Percentiles rank a stretch among this genome's conserved stretches.
Conservation (phyloP, 208 protist species). For the Histomonas meleagridis region DNA sequence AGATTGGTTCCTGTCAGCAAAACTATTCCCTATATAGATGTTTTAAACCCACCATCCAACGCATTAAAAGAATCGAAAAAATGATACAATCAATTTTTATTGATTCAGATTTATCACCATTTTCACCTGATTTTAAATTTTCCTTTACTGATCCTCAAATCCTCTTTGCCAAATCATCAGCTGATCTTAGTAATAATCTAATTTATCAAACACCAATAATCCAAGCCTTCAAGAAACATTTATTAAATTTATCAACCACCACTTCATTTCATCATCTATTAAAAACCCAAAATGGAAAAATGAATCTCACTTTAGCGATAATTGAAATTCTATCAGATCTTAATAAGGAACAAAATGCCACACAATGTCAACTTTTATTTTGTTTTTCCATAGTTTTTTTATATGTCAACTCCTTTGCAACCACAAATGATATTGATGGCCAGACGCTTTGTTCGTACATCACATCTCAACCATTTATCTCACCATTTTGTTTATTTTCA, state of each 20-base stretch:
- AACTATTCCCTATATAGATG: too few species aligned
- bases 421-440: neutral
- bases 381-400: constrained; percentile 19
- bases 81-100: neutral
- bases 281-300: neutral
- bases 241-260: neutral
- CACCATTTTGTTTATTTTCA: neutral
- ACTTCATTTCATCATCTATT: neutral
- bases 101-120: neutral
- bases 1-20: too few species aligned
- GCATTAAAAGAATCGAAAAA: too few species aligned
- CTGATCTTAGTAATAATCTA: neutral
- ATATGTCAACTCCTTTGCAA: neutral
- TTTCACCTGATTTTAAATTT: too few species aligned
- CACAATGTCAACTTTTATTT: neutral
- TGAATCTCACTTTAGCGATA: neutral
- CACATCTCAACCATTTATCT: neutral
- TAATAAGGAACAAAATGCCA: neutral
- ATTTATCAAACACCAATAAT: neutral
- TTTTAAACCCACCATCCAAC: too few species aligned
- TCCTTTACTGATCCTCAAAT: too few species aligned
- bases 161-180: too few species aligned
- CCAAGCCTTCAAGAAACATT: neutral
- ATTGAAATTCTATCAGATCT: neutral
- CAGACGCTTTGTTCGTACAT: neutral